Conservation (phyloP, 768 basidiomycete species). For the Mycena vulgaris region DNA sequence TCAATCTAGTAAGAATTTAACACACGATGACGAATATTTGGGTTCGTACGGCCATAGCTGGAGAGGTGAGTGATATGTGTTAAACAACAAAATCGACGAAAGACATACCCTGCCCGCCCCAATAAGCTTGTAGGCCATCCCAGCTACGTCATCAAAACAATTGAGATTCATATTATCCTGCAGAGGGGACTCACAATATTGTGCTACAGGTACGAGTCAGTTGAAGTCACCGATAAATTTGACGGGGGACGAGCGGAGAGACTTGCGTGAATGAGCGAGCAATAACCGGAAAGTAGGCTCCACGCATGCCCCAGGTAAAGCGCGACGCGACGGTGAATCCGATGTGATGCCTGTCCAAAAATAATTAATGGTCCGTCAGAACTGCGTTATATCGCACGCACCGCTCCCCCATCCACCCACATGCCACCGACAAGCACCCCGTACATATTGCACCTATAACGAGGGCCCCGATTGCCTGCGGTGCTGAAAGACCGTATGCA, state of each 20-base stretch:
- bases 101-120: slow-evolving; percentile 40
- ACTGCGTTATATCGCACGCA: slow-evolving; percentile 28
- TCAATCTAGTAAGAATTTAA: slow-evolving; percentile 10
- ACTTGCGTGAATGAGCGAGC: slow-evolving; percentile 32
- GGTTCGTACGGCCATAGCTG: slow-evolving; percentile 33
- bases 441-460: slow-evolving; percentile 35
- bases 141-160: slow-evolving; percentile 27
- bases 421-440: slow-evolving; percentile 39
- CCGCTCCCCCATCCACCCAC: slow-evolving; percentile 43
- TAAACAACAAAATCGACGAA: slow-evolving; percentile 11
- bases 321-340: slow-evolving; percentile 40
- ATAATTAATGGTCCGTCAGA: slow-evolving; percentile 11
- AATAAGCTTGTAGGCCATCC: slow-evolving; percentile 42
- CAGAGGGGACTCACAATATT: slow-evolving; percentile 24
- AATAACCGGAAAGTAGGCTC: slow-evolving; percentile 38
- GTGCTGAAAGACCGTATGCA: slow-evolving; percentile 38
- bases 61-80: slow-evolving; percentile 2
- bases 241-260: slow-evolving; percentile 11
- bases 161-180: slow-evolving; percentile 22
- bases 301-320: slow-evolving; percentile 41
- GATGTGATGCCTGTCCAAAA: slow-evolving; percentile 36
- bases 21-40: slow-evolving; percentile 17
- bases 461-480: slow-evolving; percentile 35
- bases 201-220: slow-evolving; percentile 22
- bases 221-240: slow-evolving; percentile 21